These are phyloP conservation scores for Adansonia gregorii DNA, from an alignment of 441 rosid species.

Conservation along the genomic window DNA sequence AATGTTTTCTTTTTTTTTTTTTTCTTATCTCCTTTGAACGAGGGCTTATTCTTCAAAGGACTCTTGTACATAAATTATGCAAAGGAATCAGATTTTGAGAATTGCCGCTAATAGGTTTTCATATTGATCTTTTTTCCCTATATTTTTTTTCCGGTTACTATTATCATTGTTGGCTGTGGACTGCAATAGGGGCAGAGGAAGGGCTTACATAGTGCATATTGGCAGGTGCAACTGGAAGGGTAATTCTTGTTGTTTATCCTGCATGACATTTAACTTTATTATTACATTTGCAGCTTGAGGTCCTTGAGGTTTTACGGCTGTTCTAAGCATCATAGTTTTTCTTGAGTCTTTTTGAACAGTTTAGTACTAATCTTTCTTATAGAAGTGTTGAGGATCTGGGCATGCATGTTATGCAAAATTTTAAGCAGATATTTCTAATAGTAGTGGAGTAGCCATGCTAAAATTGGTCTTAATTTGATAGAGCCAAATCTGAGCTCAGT, in stretches of 20 bases:
- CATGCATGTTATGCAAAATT: neutral
- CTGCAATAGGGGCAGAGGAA: neutral
- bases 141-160: neutral
- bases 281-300: neutral
- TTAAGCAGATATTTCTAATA: neutral
- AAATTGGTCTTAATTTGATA: constrained; percentile 8
- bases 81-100: neutral
- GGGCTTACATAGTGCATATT: constrained; percentile 14
- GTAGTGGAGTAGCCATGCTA: neutral
- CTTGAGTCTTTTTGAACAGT: constrained; percentile 1
- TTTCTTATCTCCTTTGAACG: neutral
- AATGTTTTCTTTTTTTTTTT: neutral
- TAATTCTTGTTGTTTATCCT: neutral
- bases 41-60: neutral
- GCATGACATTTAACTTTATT: neutral
- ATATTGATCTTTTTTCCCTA: neutral
- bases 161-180: neutral
- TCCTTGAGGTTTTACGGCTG: constrained; percentile 10
- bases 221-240: constrained; percentile 13
- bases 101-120: neutral
- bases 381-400: neutral
- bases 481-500: neutral
- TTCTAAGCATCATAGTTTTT: neutral
- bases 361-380: constrained; percentile 4
- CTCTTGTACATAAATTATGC: neutral